Percentiles rank a stretch among this genome's conserved stretches.
Conservation (phyloP, 768 basidiomycete genomes). For the Rhodosporidiobolus odoratus region DNA sequence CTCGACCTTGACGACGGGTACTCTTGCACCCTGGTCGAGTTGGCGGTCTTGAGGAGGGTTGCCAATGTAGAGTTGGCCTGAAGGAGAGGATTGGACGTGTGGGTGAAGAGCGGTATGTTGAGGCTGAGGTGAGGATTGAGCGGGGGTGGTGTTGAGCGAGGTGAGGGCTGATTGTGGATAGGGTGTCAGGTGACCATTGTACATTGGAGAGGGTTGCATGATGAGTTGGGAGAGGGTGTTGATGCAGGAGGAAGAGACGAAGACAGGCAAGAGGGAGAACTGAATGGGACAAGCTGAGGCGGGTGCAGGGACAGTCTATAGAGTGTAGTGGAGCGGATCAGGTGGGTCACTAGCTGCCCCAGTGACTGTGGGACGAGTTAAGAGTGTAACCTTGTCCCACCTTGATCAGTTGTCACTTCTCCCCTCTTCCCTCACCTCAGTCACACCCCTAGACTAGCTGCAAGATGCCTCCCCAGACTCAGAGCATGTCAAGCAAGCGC, state of each 20-base stretch:
- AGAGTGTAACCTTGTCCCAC: background rate
- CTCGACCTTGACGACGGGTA: background rate
- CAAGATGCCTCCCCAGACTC: constrained; percentile 20
- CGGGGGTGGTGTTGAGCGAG: background rate
- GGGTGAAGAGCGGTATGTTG: background rate
- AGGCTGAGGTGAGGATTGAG: background rate
- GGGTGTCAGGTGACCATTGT: too few species aligned
- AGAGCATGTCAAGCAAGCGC: constrained; percentile 17
- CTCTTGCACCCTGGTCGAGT: too few species aligned
- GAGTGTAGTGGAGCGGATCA: too few species aligned
- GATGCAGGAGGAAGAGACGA: too few species aligned
- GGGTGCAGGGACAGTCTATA: too few species aligned
- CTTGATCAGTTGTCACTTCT: background rate
- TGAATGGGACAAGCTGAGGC: too few species aligned
- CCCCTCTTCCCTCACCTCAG: background rate
- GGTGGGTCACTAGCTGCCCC: too few species aligned
- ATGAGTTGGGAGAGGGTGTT: too few species aligned
- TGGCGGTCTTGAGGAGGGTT: background rate
- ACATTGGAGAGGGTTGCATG: too few species aligned
- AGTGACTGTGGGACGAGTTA: too few species aligned
- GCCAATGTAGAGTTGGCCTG: background rate
- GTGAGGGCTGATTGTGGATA: too few species aligned
- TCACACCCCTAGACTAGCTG: background rate
- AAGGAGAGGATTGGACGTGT: background rate
- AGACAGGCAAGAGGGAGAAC: too few species aligned